Conservation (phyloP, 2,329 filamentous ascomycete species). For the Fusarium sp. region DNA sequence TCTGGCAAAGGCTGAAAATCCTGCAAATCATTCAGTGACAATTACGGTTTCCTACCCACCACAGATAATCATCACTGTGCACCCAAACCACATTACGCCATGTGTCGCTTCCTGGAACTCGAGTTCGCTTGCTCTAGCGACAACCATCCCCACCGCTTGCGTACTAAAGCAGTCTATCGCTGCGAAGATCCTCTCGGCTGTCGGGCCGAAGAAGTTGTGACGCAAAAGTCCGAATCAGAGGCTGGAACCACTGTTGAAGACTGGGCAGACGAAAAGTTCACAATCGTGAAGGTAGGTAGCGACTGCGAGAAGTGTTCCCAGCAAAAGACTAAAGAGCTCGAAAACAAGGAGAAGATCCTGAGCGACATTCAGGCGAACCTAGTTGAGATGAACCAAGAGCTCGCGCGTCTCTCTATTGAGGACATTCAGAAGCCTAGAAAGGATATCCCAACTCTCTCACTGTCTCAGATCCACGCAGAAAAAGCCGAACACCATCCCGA, state of each 20-base stretch:
- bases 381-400: background rate
- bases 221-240: background rate
- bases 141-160: conserved; percentile 1
- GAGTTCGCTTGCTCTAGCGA: conserved; percentile 26
- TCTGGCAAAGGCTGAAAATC: background rate
- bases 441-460: background rate
- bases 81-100: background rate
- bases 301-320: conserved; percentile 8
- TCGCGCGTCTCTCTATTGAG: background rate
- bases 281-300: background rate
- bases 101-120: conserved; percentile 27
- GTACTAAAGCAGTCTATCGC: background rate
- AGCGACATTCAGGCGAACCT: background rate
- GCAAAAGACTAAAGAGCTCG: background rate
- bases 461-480: background rate
- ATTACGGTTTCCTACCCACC: background rate
- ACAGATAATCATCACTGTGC: background rate
- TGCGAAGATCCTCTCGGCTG: conserved; percentile 23
- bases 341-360: conserved; percentile 7
- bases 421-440: too few relatives aligned
- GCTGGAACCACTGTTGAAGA: background rate
- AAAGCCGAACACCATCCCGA: background rate
- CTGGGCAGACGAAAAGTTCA: background rate
- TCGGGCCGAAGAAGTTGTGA: background rate
- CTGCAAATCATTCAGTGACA: background rate